phyloP scores from a whole-genome alignment of 2,329 filamentous ascomycete species.

The Aspergillus uvarum region DNA sequence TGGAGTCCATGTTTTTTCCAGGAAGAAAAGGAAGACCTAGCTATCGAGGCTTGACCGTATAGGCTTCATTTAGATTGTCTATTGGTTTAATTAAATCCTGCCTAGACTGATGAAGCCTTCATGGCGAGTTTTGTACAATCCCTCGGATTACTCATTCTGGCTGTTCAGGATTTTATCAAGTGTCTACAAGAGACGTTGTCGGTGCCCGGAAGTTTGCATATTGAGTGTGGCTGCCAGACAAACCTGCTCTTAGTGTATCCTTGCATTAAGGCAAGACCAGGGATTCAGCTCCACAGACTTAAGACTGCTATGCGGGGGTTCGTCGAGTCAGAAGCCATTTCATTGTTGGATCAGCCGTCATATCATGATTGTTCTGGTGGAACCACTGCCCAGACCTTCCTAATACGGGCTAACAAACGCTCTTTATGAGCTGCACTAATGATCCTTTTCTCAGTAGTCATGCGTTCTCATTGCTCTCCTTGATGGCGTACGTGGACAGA shows the following conservation, averaged over 20 bases:
- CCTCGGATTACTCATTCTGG: neutral
- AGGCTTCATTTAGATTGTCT: neutral
- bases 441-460: neutral
- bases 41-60: neutral
- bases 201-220: neutral
- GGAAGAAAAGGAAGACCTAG: neutral
- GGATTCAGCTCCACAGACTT: neutral
- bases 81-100: neutral
- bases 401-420: neutral
- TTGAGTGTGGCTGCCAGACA: neutral
- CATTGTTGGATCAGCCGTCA: neutral
- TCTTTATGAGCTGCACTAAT: neutral
- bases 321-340: neutral
- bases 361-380: neutral
- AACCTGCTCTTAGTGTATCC: neutral
- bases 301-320: neutral
- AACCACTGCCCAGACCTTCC: conserved; percentile 3
- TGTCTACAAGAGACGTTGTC: neutral
- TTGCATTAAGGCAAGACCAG: neutral
- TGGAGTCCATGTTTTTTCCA: neutral
- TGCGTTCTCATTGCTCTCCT: neutral
- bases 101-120: neutral
- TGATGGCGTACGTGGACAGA: conserved; percentile 1
- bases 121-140: neutral
- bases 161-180: neutral